These are phyloP conservation scores for Zancudomyces culisetae DNA, from an alignment of 371 early-diverging fungal genomes.

Conservation along the genomic window DNA sequence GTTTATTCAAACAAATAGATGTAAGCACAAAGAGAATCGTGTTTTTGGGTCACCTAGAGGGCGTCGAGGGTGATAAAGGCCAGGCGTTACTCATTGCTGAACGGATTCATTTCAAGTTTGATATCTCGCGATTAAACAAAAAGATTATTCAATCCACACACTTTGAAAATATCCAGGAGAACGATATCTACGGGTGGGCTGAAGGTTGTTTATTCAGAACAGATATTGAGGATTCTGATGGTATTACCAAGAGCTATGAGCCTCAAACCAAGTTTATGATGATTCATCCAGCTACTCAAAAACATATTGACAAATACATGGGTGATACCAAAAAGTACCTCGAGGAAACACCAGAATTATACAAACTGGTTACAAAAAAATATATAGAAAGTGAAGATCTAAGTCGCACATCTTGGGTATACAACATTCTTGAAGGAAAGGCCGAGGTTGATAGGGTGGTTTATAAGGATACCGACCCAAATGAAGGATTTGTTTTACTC, in stretches of 20 bases:
- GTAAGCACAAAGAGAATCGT: too few relatives aligned
- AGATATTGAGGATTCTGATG: too few relatives aligned
- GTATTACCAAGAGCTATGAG: too few relatives aligned
- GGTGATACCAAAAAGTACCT: conserved; percentile 29
- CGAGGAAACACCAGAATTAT: conserved; percentile 13
- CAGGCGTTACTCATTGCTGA: too few relatives aligned
- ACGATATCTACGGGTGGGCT: not conserved
- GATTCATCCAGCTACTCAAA: not conserved
- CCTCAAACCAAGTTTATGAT: too few relatives aligned
- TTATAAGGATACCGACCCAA: conserved; percentile 24
- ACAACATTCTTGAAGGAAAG: conserved; percentile 47
- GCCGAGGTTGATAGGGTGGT: conserved; percentile 46
- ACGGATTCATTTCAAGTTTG: too few relatives aligned
- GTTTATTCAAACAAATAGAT: too few relatives aligned
- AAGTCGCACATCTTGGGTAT: conserved; percentile 52
- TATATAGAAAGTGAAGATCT: conserved; percentile 41
- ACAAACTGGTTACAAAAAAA: conserved; percentile 17
- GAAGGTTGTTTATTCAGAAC: not conserved
- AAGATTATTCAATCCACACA: not conserved
- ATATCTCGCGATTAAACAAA: too few relatives aligned
- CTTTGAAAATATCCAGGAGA: not conserved
- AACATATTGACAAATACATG: conserved; percentile 54
- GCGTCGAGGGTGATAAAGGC: too few relatives aligned
- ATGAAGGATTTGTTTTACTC: conserved; percentile 50
- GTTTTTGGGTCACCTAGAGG: too few relatives aligned